phyloP scores from a whole-genome alignment of 768 basidiomycete species.

The Trametes cinnabarina region DNA sequence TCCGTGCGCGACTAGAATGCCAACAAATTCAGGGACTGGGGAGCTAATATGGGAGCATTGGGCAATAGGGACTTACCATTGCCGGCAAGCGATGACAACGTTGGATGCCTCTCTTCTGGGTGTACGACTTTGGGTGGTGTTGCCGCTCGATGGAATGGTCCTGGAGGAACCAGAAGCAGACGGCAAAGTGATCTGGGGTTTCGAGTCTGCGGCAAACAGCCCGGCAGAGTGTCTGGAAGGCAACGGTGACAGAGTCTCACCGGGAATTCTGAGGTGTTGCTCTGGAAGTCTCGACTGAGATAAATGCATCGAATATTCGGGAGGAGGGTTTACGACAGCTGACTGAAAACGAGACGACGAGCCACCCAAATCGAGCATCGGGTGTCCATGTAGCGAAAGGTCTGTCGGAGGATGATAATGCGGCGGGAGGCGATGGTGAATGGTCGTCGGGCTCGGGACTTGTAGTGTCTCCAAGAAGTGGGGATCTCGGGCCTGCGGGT shows the following conservation, averaged over 20 bases:
- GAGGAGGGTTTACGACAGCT: conserved; percentile 21
- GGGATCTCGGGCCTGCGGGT: conserved; percentile 26
- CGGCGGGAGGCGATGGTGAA: conserved; percentile 24
- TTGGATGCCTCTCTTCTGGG: conserved; percentile 41
- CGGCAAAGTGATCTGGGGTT: conserved; percentile 19
- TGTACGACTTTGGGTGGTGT: conserved; percentile 21
- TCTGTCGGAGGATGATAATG: conserved; percentile 17
- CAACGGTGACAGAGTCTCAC: conserved; percentile 18
- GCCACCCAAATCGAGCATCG: conserved; percentile 24
- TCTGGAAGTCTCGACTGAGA: conserved; percentile 28
- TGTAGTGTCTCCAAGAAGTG: conserved; percentile 30
- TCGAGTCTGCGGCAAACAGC: conserved; percentile 21
- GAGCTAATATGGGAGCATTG: conserved; percentile 17
- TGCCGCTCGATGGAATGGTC: conserved; percentile 22
- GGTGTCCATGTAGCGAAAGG: conserved; percentile 25
- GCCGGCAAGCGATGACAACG: conserved; percentile 80
- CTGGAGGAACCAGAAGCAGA: conserved; percentile 21
- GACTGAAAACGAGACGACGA: conserved; percentile 22
- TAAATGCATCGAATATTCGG: conserved; percentile 29
- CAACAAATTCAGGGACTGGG: conserved; percentile 23
- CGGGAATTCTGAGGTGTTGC: conserved; percentile 22
- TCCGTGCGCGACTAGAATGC: conserved; percentile 68
- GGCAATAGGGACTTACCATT: conserved; percentile 56
- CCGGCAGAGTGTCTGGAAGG: conserved; percentile 22
- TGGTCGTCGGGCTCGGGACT: conserved; percentile 23